Base-by-base conservation (phyloP, 1,284 basidiomycete species). In the Trichosporon sp. region DNA sequence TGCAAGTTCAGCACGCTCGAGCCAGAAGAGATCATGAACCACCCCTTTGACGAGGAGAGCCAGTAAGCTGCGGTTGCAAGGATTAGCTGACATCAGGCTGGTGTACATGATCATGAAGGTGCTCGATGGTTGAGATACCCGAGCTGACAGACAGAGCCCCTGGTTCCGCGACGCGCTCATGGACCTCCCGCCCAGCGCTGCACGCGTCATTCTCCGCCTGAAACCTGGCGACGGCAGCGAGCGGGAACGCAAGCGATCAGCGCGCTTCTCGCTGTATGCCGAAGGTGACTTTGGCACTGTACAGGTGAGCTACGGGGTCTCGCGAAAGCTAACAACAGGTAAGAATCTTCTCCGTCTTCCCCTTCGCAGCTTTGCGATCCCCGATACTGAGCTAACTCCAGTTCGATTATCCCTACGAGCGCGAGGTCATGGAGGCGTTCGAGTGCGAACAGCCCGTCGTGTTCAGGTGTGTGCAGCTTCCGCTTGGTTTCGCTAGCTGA, bases 371-470 rank as follows among this genome's bases (percentile, higher is more conserved):
- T 46, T 6, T 16, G 14, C 43, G 4, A 4, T 2, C 1, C 11
- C n/a, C 43, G n/a, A 5, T 5, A n/a, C 4, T 4, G 7, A 8
- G 21, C 26, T 71, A 40, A 65, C 46, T 0, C 1, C 77, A 95
- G 92, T 92, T 96, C 89, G 94, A 97, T 81, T 96, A 95, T 75
- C 92, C 93, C 0, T 93, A 94, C 77, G 94, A 96, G 78, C 87
- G 88, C 67, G 93, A 96, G 68, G 92, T 96, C 0, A 87, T 97
- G 56, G 93, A 96, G 82, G 89, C 90, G 0, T 94, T 95, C 78
- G 91, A 94, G 75, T 96, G 94, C 79, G 86, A 84, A 10, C 84
- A 86, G 48, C 83, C 85, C 6, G 87, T 93, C n/a, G 87, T 86
- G 31, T 93, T 92, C 80, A 93, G 89, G 93, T 26, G 26, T 26